Base-by-base conservation (phyloP, 139 green algal species). In the Auxenochlorella pyrenoidosa region DNA sequence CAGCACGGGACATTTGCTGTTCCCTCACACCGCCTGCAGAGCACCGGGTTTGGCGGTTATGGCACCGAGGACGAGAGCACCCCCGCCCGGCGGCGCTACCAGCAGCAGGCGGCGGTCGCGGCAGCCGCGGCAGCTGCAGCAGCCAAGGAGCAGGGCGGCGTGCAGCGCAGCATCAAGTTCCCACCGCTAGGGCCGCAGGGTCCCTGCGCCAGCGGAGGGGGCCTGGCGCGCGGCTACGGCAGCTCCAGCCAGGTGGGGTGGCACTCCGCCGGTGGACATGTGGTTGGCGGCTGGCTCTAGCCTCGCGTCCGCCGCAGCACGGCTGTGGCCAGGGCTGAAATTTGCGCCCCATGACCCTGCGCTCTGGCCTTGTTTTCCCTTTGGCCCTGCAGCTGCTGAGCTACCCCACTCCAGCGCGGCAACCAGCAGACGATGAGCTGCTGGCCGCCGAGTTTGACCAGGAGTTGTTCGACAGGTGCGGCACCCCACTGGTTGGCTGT, bases 131-230 rank as follows among this genome's bases (percentile, higher is more conserved):
- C 66, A 0, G 82, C 82, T 10, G 82, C 82, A 32, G 60, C 58
- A 5, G 59, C 58, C 63, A 51, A 76, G 80, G 34, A 76, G 80
- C 63, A 71, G 60, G 80, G 80, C 40, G 59, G 60, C 75, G 75
- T 76, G 80, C 80, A 85, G 60, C 63, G 80, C 30, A 76, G 80
- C 80, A 86, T 79, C 82, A 86, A 86, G 82, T 86, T 86, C 82
- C 82, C 82, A 0, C 82, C 82, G 32, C 82, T 86, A 21, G 81
- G 18, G 34, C 36, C 60, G 13, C 30, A 19, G 16, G 40, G 51
- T 15, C 63, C 40, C 10, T 40, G 63, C 28, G 6, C 32, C 4
- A 36, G 66, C 32, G 79, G 79, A 38, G 63, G 79, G 10, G 66
- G 66, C 44, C 21, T 44, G 40, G 30, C 78, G 82, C 43, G 66